Evolutionary conservation across 176 grass and related monocot genomes (phyloP).

Genomic region (Bolboschoenus planiculmis): DNA sequence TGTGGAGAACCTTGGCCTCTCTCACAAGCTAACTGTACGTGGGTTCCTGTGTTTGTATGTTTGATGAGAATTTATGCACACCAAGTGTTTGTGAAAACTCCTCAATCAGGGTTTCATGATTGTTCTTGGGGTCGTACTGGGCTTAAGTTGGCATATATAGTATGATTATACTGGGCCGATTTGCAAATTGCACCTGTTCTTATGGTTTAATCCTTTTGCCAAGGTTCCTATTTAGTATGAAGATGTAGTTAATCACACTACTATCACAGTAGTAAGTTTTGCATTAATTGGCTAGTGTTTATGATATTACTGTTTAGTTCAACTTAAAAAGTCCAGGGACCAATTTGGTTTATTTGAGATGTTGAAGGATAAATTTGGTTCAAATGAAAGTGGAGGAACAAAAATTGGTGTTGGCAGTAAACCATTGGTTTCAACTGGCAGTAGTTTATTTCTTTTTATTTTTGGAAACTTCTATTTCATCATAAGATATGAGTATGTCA

Average conservation of each 20-base stretch:
- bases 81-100: slow-evolving; percentile 45
- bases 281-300: neutral
- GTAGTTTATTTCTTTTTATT: neutral
- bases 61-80: neutral
- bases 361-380: neutral
- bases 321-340: neutral
- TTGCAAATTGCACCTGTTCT: neutral
- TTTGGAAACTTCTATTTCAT: neutral
- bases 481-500: neutral
- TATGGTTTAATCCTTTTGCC: neutral
- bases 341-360: neutral
- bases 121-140: neutral
- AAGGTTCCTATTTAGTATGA: neutral
- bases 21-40: slow-evolving; percentile 43
- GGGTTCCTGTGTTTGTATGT: neutral
- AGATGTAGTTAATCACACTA: neutral
- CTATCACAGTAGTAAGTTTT: neutral
- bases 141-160: neutral
- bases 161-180: neutral
- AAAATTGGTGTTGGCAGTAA: neutral
- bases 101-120: neutral
- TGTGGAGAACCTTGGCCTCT: slow-evolving; percentile 33
- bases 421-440: neutral
- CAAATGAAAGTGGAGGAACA: neutral
- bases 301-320: neutral